A percentile compares a stretch with the other conserved stretches of the same genome.
These are phyloP conservation scores for Sphaerosporella brunnea DNA, from an alignment of 495 filamentous ascomycete species.

Conservation along the genomic window DNA sequence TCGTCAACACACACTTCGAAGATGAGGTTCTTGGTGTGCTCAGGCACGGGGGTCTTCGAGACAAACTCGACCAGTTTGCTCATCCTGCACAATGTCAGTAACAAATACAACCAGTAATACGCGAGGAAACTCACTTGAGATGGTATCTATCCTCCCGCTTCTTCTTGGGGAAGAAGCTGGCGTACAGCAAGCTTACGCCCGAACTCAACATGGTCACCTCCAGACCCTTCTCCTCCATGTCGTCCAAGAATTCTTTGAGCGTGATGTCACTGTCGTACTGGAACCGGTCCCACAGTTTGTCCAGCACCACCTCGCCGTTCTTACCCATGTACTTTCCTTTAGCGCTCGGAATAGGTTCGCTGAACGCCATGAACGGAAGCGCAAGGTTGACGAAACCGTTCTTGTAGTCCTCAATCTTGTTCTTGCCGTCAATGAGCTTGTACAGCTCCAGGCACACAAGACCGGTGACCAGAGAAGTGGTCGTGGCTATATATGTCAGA, in stretches of 20 bases:
- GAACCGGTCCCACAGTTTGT: conserved; percentile 97
- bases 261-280: conserved; percentile 67
- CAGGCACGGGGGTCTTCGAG: conserved; percentile 77
- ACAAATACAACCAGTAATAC: not conserved
- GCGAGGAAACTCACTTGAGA: conserved; percentile 40
- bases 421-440: conserved; percentile 93
- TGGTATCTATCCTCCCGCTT: conserved; percentile 72
- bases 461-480: conserved; percentile 88
- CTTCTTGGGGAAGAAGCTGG: conserved; percentile 72
- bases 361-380: conserved; percentile 93
- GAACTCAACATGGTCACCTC: conserved; percentile 85
- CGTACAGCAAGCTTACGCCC: conserved; percentile 89
- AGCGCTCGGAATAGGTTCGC: conserved; percentile 79
- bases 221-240: conserved; percentile 65
- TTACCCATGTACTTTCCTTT: conserved; percentile 68
- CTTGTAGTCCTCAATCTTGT: conserved; percentile 91
- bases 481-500: conserved; percentile 35
- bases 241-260: conserved; percentile 59
- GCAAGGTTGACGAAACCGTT: conserved; percentile 97
- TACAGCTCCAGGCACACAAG: conserved; percentile 83
- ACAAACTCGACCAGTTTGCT: conserved; percentile 76
- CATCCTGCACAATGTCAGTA: conserved; percentile 35
- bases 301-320: conserved; percentile 62
- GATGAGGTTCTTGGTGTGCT: conserved; percentile 85
- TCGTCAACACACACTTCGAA: conserved; percentile 94